Base-by-base conservation (phyloP, 768 basidiomycete genomes). In the Cytidiella melzeri region DNA sequence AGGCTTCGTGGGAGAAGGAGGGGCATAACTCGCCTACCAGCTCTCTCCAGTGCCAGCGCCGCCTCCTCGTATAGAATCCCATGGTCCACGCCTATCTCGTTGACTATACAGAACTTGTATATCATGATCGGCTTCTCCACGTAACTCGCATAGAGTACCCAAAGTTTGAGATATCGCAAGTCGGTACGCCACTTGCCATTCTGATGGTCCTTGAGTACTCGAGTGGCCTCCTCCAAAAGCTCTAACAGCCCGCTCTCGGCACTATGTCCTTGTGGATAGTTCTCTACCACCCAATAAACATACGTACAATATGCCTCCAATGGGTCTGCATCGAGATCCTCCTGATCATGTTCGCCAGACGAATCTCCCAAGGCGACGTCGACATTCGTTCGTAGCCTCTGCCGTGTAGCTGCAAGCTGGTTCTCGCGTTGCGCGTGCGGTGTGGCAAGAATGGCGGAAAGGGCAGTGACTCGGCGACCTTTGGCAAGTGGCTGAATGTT, bases 21-120 rank as follows among this genome's bases (percentile, higher is more conserved):
- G 24, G 13, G 15, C 3, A 15, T 25, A 10, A 58, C 79, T 51
- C 61, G 95, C 95, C 87, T 74, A 50, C 84, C 84, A 58, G 85
- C 79, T 48, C 86, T 71, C 66, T 98, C 96, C 40, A 94, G 70
- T 12, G 85, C 83, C 27, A 79, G 76, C 0, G 94, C 94, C 66
- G 84, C 87, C 65, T 97, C 94, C 67, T 98, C 95, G 59, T 98
- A 98, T 21, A 98, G 70, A 38, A 91, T 64, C 4, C 87, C 84
- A 59, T 84, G 81, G 6, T 69, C 71, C 40, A 89, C 85, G 4
- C 92, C 96, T 56, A 98, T 87, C 57, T 96, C 92, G 58, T 92
- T 93, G 4, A 84, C 84, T 55, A 96, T 74, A 63, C 97, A 67
- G 68, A 93, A 98, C 55, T 81, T 78, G 73, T 87, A 97, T 56